Conservation (phyloP, 495 filamentous ascomycete genomes). For the Penicillium alfredii region DNA sequence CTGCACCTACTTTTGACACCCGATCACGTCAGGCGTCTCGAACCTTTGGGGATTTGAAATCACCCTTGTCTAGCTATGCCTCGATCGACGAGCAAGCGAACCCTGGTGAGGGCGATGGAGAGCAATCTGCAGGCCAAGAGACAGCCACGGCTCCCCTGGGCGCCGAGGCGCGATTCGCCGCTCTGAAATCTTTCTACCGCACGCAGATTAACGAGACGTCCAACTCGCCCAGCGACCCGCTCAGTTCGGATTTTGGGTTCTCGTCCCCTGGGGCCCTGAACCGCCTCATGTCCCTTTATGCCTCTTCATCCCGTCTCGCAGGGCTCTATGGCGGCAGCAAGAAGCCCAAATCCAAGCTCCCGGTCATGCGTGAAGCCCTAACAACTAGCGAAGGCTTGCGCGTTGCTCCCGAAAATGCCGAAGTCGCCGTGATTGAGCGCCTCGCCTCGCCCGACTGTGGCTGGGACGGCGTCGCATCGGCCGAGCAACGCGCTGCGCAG, state of each 20-base stretch:
- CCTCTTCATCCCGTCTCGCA: conserved; percentile 44
- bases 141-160: conserved; percentile 20
- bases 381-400: conserved; percentile 63
- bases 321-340: conserved; percentile 50
- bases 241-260: conserved; percentile 47
- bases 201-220: conserved; percentile 59
- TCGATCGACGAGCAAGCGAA: conserved; percentile 30
- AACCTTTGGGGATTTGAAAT: conserved; percentile 35
- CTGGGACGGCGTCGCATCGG: conserved; percentile 51
- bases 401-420: conserved; percentile 45
- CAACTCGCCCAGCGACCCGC: conserved; percentile 46
- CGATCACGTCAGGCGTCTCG: conserved; percentile 30
- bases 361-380: conserved; percentile 72
- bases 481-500: conserved; percentile 46
- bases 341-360: conserved; percentile 59
- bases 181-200: conserved; percentile 65
- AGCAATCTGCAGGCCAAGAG: conserved; percentile 13
- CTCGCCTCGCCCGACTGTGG: conserved; percentile 40
- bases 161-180: conserved; percentile 39
- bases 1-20: conserved; percentile 14
- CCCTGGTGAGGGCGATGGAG: conserved; percentile 8
- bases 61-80: conserved; percentile 34
- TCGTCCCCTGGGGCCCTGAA: conserved; percentile 78
- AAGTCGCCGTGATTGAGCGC: conserved; percentile 38
- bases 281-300: conserved; percentile 88